Percentiles rank a stretch among this genome's conserved stretches.
Evolutionary conservation across 805 yeast species (phyloP).

Genomic region (Teunomyces tritomae): DNA sequence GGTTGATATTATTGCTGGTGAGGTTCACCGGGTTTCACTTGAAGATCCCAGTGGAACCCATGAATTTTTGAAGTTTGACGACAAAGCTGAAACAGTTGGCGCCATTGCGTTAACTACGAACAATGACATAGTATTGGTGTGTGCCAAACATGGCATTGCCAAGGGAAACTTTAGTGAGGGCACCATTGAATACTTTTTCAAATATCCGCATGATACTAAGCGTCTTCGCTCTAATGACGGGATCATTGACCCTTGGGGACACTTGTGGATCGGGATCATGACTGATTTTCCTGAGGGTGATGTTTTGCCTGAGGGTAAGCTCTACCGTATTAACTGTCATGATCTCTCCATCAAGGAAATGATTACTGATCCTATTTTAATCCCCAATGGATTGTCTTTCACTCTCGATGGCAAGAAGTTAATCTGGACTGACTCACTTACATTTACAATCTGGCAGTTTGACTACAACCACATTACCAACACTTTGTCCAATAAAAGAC

Average conservation of each 20-base stretch:
- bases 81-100: constrained; percentile 52
- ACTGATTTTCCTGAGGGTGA: constrained; percentile 45
- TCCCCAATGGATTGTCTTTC: constrained; percentile 66
- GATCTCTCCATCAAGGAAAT: constrained; percentile 30
- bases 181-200: constrained; percentile 38
- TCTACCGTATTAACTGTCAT: constrained; percentile 33
- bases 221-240: constrained; percentile 73
- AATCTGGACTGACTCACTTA: constrained; percentile 42
- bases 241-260: constrained; percentile 70
- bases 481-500: constrained; percentile 25
- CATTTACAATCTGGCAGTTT: constrained; percentile 33
- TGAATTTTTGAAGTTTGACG: constrained; percentile 38
- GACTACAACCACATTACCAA: constrained; percentile 33
- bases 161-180: constrained; percentile 44
- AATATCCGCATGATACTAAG: constrained; percentile 26
- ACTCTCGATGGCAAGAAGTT: constrained; percentile 25
- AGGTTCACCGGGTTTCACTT: constrained; percentile 35
- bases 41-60: constrained; percentile 22
- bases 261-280: constrained; percentile 83
- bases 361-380: constrained; percentile 32
- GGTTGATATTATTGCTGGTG: constrained; percentile 45
- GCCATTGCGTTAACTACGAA: constrained; percentile 63
- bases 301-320: constrained; percentile 49
- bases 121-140: constrained; percentile 54
- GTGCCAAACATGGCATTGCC: constrained; percentile 65